Conservation (phyloP, 495 filamentous ascomycete genomes). For the Podospora pseudopauciseta region DNA sequence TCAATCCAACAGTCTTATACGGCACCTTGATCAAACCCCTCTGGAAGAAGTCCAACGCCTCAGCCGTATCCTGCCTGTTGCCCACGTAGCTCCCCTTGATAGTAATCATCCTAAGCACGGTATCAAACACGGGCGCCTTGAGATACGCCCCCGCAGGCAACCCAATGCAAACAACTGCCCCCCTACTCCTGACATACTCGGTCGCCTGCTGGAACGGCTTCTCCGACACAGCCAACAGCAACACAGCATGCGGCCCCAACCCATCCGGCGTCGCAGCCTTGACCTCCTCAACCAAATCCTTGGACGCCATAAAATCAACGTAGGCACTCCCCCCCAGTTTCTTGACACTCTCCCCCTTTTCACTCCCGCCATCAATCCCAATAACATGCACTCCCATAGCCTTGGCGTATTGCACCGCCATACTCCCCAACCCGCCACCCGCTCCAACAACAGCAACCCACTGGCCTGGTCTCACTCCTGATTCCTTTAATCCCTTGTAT, state of each 20-base stretch:
- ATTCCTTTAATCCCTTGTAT: constrained; percentile 90
- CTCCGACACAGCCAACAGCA: constrained; percentile 80
- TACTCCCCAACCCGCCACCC: constrained; percentile 77
- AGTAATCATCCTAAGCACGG: constrained; percentile 79
- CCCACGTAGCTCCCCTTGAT: constrained; percentile 95
- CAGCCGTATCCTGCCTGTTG: constrained; percentile 76
- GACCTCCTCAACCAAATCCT: constrained; percentile 78
- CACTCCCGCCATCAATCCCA: constrained; percentile 74
- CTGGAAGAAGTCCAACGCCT: constrained; percentile 84
- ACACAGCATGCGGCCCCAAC: constrained; percentile 80
- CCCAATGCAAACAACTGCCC: constrained; percentile 79
- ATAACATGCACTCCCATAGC: constrained; percentile 81
- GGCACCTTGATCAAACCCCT: constrained; percentile 81
- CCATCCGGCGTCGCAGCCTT: constrained; percentile 72
- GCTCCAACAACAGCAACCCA: constrained; percentile 84
- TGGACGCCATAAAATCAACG: constrained; percentile 70
- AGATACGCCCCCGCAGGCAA: constrained; percentile 75
- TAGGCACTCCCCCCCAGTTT: constrained; percentile 65
- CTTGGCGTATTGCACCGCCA: constrained; percentile 82
- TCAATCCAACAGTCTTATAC: constrained; percentile 76
- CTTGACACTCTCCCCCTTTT: constrained; percentile 68
- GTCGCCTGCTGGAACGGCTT: constrained; percentile 92
- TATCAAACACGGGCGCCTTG: constrained; percentile 78
- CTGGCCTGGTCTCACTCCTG: constrained; percentile 67
- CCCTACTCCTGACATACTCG: constrained; percentile 73